Conservation (phyloP, 768 basidiomycete species). For the Leucosporidium scottii region DNA sequence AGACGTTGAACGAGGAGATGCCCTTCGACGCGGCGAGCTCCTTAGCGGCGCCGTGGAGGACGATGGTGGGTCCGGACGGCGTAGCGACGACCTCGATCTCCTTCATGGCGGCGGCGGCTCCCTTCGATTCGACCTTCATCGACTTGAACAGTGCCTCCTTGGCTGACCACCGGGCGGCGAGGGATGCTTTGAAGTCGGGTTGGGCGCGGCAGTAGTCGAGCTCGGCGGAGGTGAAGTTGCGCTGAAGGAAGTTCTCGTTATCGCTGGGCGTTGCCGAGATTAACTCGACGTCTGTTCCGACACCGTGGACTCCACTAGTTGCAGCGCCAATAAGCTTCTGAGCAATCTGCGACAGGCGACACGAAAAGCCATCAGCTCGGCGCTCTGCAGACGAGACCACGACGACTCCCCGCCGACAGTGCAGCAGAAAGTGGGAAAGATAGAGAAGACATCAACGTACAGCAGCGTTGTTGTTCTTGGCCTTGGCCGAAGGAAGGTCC, state of each 20-base stretch:
- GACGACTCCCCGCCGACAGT: no score
- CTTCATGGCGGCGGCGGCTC: slow-evolving; percentile 89
- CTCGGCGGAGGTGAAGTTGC: slow-evolving; percentile 90
- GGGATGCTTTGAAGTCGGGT: slow-evolving; percentile 79
- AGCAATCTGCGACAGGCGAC: slow-evolving; percentile 7
- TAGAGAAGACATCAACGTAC: no score
- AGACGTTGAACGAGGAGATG: slow-evolving; percentile 67
- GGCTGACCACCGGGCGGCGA: slow-evolving; percentile 93
- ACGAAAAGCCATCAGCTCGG: slow-evolving; percentile 3
- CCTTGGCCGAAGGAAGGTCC: slow-evolving; percentile 47
- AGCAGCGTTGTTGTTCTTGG: slow-evolving; percentile 15
- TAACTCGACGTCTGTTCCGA: slow-evolving; percentile 47
- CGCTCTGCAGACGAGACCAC: slow-evolving; percentile 2
- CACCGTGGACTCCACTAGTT: slow-evolving; percentile 16
- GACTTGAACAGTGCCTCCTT: slow-evolving; percentile 96
- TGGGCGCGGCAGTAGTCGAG: slow-evolving; percentile 70
- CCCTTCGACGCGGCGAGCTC: slow-evolving; percentile 63
- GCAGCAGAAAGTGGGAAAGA: no score
- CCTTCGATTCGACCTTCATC: slow-evolving; percentile 78
- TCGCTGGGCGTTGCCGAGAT: slow-evolving; percentile 85
- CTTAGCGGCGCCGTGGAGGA: slow-evolving; percentile 71
- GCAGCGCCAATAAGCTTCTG: slow-evolving; percentile 24
- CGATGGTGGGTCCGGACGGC: slow-evolving; percentile 68
- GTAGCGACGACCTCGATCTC: slow-evolving; percentile 87
- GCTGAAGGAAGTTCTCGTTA: slow-evolving; percentile 75